Percentiles rank a stretch among this genome's conserved stretches.
Evolutionary conservation across 2,329 filamentous ascomycete species (phyloP).

Genomic region (Lachnellula willkommii): DNA sequence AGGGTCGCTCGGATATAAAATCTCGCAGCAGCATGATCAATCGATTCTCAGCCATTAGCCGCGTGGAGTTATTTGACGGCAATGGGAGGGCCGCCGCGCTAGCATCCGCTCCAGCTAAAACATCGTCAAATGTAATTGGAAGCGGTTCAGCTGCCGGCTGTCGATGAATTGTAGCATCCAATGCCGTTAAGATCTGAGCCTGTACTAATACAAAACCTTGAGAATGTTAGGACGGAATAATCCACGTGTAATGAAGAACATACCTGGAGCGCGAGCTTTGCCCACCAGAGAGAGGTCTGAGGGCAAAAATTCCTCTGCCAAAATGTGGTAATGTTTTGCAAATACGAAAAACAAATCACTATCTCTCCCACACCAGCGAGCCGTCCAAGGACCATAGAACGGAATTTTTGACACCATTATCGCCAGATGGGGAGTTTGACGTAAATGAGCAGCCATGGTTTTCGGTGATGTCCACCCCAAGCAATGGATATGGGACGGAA

Average conservation of each 20-base stretch:
- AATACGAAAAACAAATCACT: conserved; percentile 72
- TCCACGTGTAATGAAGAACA: neutral
- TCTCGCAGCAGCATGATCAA: conserved; percentile 65
- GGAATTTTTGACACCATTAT: conserved; percentile 56
- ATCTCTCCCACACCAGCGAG: conserved; percentile 66
- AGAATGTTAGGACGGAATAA: conserved; percentile 11
- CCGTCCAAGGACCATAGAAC: conserved; percentile 66
- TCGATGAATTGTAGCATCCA: conserved; percentile 64
- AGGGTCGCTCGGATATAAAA: conserved; percentile 56
- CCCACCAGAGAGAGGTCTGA: conserved; percentile 47
- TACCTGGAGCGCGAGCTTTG: conserved; percentile 52
- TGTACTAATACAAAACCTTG: conserved; percentile 58
- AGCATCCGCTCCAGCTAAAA: conserved; percentile 54
- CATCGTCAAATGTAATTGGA: conserved; percentile 60
- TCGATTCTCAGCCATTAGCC: conserved; percentile 66
- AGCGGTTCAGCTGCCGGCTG: conserved; percentile 45
- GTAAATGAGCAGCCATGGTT: conserved; percentile 50
- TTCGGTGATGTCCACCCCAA: conserved; percentile 58
- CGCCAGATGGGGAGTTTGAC: conserved; percentile 47
- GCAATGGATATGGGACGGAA: conserved; percentile 46
- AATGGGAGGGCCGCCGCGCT: conserved; percentile 51
- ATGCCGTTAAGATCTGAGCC: conserved; percentile 59
- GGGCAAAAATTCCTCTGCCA: conserved; percentile 54
- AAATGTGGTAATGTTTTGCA: conserved; percentile 62
- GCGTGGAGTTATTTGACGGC: conserved; percentile 52